A percentile compares a stretch with the other conserved stretches of the same genome.
Conservation (phyloP, 257 asterid species). For the Nicotiana undulata region DNA sequence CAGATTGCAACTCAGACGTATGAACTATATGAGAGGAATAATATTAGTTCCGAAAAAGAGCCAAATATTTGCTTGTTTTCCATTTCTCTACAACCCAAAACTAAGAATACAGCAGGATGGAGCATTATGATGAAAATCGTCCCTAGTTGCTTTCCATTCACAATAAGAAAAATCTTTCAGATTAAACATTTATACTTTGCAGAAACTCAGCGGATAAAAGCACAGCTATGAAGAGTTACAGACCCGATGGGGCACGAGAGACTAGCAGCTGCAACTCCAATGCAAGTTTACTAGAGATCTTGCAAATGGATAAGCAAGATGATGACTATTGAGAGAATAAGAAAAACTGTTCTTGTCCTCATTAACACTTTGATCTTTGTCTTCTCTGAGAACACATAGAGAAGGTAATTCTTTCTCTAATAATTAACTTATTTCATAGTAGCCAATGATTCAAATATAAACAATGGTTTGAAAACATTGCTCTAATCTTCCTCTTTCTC, state of each 20-base stretch:
- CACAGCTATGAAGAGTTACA: background rate
- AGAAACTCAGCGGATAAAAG: background rate
- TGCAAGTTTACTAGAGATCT: background rate
- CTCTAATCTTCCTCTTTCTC: background rate
- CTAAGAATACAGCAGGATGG: background rate
- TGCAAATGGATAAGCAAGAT: background rate
- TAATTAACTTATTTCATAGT: background rate
- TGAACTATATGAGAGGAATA: constrained; percentile 26
- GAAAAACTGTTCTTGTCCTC: background rate
- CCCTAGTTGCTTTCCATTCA: background rate
- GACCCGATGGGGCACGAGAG: background rate
- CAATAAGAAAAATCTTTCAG: background rate
- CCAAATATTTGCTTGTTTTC: background rate
- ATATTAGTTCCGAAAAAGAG: constrained; percentile 14
- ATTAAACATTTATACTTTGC: background rate
- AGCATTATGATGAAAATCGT: background rate
- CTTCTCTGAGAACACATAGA: background rate
- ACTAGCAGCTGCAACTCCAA: background rate
- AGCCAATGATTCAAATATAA: background rate
- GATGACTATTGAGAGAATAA: background rate
- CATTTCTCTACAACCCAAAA: background rate
- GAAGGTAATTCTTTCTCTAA: background rate
- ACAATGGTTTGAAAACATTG: background rate
- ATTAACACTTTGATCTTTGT: background rate
- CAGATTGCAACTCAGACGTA: constrained; percentile 27